Evolutionary conservation across 345 rosid species (phyloP).

Genomic region (Populus davidiana): DNA sequence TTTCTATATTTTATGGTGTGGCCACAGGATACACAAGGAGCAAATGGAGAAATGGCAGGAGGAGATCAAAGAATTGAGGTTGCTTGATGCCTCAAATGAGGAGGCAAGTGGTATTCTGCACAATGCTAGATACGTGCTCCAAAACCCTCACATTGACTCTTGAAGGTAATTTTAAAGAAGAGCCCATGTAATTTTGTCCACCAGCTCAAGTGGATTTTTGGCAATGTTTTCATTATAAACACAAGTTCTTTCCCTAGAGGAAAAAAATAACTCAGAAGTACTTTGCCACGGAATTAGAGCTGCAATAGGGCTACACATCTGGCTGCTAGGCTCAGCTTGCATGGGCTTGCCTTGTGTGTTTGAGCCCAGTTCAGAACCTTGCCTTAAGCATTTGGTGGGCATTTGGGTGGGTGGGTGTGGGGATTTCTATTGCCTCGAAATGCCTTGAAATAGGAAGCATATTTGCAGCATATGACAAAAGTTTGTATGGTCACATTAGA

Average conservation of each 20-base stretch:
- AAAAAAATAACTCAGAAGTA: not conserved
- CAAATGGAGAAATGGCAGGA: slow-evolving; percentile 85
- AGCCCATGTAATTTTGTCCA: not conserved
- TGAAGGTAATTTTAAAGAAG: slow-evolving; percentile 38
- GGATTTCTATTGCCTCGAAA: no score
- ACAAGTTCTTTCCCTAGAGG: not conserved
- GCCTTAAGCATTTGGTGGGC: no score
- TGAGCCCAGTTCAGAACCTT: no score
- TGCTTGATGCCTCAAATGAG: slow-evolving; percentile 76
- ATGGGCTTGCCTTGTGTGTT: not conserved
- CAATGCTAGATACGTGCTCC: slow-evolving; percentile 61
- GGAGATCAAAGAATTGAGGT: slow-evolving; percentile 66
- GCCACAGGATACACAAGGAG: slow-evolving; percentile 71
- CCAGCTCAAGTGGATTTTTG: not conserved
- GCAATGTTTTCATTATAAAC: not conserved
- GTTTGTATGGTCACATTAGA: not conserved
- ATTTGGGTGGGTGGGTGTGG: no score
- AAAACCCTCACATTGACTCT: slow-evolving; percentile 48
- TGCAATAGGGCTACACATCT: not conserved
- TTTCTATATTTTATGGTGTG: not conserved
- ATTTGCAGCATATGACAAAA: no score
- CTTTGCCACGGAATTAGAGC: not conserved
- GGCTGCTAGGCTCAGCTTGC: not conserved
- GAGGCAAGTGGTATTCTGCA: slow-evolving; percentile 56
- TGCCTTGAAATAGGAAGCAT: no score